Conservation (phyloP, 208 protist genomes). For the Acanthamoeba royreba region DNA sequence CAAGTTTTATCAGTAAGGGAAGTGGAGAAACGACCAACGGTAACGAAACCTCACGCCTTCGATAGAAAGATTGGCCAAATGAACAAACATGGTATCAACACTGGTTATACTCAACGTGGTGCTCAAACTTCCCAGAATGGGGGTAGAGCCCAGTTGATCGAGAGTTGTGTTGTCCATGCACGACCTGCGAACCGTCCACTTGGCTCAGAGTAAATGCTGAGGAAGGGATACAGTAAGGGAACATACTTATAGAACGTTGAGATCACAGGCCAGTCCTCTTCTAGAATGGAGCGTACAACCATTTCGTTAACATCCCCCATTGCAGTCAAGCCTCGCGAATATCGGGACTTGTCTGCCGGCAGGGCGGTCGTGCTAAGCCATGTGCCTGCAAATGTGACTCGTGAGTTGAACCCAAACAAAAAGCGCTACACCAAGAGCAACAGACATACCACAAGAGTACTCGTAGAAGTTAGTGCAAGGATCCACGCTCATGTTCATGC, state of each 20-base stretch:
- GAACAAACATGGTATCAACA: not conserved
- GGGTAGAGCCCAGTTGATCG: not conserved
- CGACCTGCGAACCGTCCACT: no score
- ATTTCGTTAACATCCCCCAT: not conserved
- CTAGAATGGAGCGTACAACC: not conserved
- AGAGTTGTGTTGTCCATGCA: slow-evolving; percentile 40
- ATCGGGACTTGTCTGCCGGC: not conserved
- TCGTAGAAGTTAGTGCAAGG: slow-evolving; percentile 28
- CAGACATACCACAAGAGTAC: slow-evolving; percentile 11
- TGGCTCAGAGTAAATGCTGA: no score
- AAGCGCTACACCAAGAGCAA: not conserved
- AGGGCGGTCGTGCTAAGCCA: not conserved
- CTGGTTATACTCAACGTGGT: not conserved
- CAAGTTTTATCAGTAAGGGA: no score
- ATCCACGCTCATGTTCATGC: slow-evolving; percentile 19
- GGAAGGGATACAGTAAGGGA: no score
- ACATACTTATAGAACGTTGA: slow-evolving; percentile 34
- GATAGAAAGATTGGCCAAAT: not conserved
- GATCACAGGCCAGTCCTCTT: not conserved
- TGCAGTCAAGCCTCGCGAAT: not conserved
- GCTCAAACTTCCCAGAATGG: not conserved
- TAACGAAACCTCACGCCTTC: not conserved
- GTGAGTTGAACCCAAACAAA: no score
- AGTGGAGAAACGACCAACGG: no score
- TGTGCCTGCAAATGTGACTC: not conserved